Evolutionary conservation across 1,284 basidiomycete genomes (phyloP).

Genomic region (Fomes fomentarius): DNA sequence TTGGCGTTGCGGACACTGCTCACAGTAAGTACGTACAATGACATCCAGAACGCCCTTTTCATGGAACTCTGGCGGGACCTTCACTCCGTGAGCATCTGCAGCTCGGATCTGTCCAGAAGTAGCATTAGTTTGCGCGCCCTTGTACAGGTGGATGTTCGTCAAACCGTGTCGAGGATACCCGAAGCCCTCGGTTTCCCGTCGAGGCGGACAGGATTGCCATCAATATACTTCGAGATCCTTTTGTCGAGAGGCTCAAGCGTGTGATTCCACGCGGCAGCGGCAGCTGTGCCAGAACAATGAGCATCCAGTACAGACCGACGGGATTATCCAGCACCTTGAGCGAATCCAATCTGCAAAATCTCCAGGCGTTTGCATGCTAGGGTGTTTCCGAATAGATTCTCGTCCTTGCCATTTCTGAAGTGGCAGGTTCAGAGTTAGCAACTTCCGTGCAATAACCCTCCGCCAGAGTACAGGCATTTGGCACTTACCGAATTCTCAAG

Average conservation of each 20-base stretch:
- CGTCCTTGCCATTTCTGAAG: constrained; percentile 66
- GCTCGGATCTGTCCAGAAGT: constrained; percentile 54
- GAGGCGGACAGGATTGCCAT: constrained; percentile 70
- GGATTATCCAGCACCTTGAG: constrained; percentile 43
- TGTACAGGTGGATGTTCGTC: constrained; percentile 17
- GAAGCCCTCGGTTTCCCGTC: constrained; percentile 80
- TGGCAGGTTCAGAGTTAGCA: neutral
- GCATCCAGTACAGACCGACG: neutral
- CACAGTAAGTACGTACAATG: constrained; percentile 62
- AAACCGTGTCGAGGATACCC: constrained; percentile 79
- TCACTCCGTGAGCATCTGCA: constrained; percentile 70
- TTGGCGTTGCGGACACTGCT: too few species aligned
- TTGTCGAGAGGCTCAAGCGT: constrained; percentile 65
- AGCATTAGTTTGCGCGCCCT: neutral
- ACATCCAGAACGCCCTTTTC: constrained; percentile 59
- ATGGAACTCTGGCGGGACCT: constrained; percentile 70
- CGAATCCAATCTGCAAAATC: constrained; percentile 63
- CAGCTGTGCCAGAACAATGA: constrained; percentile 43
- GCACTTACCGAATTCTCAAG: constrained; percentile 57
- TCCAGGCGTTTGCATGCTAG: constrained; percentile 69
- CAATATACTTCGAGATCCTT: constrained; percentile 69
- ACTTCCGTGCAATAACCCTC: too few species aligned
- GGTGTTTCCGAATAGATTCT: constrained; percentile 76
- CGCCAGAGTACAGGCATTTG: neutral
- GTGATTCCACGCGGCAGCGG: constrained; percentile 69